Evolutionary conservation across 2,329 filamentous ascomycete genomes (phyloP), one percentile per base, ranked within the genome.

Genomic region (Xylogone sp.): DNA sequence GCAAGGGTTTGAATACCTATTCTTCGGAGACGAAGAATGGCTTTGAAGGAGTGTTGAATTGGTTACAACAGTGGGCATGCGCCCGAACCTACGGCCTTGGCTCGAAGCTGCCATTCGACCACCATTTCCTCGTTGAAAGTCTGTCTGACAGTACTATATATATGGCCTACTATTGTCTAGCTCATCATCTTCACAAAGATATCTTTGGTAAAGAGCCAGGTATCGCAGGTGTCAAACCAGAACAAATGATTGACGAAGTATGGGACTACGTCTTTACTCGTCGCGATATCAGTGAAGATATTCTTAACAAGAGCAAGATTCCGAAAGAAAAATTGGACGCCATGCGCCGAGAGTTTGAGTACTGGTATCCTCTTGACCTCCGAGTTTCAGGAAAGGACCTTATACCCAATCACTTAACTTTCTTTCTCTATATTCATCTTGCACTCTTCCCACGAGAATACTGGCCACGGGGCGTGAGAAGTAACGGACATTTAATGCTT

Each of bases 41-140:
- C 6, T 96, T 97, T 67, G 83, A 91, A 69, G 86, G 87, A 58
- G 92, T 93, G 39, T 77, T 99, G 43, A 84, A 87, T 69, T 99
- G 94, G 94, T 79, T 99, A 56, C 90, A 89, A 68, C 89, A 94
- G 68, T 99, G 94, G 94, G 93, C 94, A 42, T 97, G 92, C 66
- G 89, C 90, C 47, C 82, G 94, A 68, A 90, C 88, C 8, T 99
- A 91, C 62, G 94, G 94, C 67, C 81, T 97, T 45, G 94, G 94
- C 45, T 94, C 93, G 3, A 94, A 91, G 73, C 82, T 99, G 44
- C 94, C 94, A 9, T 99, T 94, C 92, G 94, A 97, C 63, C 81
- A 82, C 49, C 81, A 87, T 59, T 94, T 95, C 75, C 78, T 97
- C 53, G 94, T 99, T 1, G 94, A 99, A 75, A 88, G 84, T 75